Evolutionary conservation across 139 green algal genomes (phyloP).

Genomic region (Deuterostichococcus epilithicus): DNA sequence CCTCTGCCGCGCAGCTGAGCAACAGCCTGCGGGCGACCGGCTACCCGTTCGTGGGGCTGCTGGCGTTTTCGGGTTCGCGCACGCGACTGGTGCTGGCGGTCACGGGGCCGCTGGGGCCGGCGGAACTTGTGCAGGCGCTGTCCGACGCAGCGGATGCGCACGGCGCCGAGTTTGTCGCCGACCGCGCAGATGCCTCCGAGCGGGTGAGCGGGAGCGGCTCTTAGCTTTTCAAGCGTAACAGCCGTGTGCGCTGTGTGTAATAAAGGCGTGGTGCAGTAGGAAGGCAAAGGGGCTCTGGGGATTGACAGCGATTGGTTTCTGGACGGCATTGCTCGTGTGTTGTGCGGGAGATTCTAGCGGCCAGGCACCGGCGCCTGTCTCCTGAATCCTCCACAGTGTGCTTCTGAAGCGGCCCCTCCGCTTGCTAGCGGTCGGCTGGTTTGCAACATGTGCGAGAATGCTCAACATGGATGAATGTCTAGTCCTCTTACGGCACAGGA

Average conservation of each 20-base stretch:
- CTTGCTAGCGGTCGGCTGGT: no score
- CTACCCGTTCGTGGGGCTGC: conserved; percentile 65
- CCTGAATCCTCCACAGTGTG: no score
- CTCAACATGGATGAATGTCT: neutral
- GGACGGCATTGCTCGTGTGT: no score
- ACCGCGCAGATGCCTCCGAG: conserved; percentile 55
- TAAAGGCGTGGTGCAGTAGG: no score
- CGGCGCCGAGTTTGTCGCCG: conserved; percentile 47
- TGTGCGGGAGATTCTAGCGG: no score
- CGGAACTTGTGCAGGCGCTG: conserved; percentile 30
- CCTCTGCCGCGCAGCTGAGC: conserved; percentile 21
- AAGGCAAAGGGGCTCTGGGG: no score
- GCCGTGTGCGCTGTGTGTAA: no score
- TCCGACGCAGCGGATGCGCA: conserved; percentile 39
- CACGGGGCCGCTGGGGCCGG: conserved; percentile 23
- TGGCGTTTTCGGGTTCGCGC: conserved; percentile 50
- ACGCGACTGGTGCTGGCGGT: conserved; percentile 46
- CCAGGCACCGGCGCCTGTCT: no score
- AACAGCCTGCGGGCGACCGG: conserved; percentile 41
- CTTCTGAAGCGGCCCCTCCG: no score
- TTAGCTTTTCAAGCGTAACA: no score
- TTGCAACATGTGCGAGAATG: neutral
- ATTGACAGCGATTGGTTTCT: no score
- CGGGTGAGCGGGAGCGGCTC: conserved; percentile 30
- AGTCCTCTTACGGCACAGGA: conserved; percentile 61